A percentile compares a stretch with the other conserved stretches of the same genome.
Evolutionary conservation across 345 rosid genomes (phyloP).

Genomic region (Dipteronia dyeriana): DNA sequence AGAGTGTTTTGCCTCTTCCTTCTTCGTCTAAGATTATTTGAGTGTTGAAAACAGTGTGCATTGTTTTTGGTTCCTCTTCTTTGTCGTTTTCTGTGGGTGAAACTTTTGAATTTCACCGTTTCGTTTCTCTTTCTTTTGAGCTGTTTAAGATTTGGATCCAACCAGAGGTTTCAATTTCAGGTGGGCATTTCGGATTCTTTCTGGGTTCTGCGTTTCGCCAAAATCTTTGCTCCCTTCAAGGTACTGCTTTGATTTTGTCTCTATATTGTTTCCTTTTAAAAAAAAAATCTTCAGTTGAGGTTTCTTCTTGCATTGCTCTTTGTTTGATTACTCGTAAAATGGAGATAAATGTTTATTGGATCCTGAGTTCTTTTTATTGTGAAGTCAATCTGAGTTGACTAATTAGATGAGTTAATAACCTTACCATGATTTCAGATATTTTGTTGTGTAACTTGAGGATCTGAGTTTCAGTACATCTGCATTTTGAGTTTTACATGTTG

Average conservation of each 20-base stretch:
- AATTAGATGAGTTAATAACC: slow-evolving; percentile 10
- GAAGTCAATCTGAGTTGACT: slow-evolving; percentile 22
- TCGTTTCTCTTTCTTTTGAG: slow-evolving; percentile 8
- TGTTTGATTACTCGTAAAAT: slow-evolving; percentile 19
- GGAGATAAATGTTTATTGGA: slow-evolving; percentile 10
- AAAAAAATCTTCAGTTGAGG: neutral
- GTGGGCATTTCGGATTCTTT: slow-evolving; percentile 27
- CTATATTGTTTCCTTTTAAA: neutral
- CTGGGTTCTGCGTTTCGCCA: slow-evolving; percentile 21
- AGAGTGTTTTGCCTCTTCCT: slow-evolving; percentile 22
- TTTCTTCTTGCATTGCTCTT: slow-evolving; percentile 11
- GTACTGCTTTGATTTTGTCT: slow-evolving; percentile 21
- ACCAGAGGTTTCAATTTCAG: slow-evolving; percentile 17
- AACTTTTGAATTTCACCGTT: slow-evolving; percentile 26
- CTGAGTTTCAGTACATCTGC: neutral
- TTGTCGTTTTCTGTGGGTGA: slow-evolving; percentile 29
- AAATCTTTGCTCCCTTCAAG: slow-evolving; percentile 27
- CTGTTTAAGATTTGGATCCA: slow-evolving; percentile 46
- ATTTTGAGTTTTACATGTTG: slow-evolving; percentile 2
- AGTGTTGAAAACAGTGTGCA: slow-evolving; percentile 14
- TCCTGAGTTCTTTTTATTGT: slow-evolving; percentile 27
- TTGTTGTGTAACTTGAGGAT: neutral
- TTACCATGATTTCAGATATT: neutral
- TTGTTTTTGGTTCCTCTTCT: slow-evolving; percentile 18
- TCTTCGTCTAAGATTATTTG: neutral